Conservation (phyloP, 139 green algal genomes). For the Picochlorum sp. region DNA sequence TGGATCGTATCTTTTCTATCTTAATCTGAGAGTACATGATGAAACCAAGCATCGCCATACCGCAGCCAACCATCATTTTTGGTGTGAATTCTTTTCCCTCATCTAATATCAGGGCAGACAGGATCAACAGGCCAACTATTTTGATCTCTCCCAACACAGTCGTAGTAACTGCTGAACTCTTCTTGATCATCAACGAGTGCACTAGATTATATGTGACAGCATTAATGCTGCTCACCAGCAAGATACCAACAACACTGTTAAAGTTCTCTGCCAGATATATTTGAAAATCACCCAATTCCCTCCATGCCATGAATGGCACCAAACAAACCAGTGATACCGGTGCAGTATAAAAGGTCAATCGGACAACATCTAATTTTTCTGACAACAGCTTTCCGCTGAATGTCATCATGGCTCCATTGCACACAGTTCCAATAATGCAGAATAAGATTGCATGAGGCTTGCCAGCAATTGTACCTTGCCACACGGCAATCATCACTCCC, state of each 20-base stretch:
- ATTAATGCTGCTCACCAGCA: slow-evolving; percentile 4
- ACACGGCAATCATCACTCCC: slow-evolving; percentile 52
- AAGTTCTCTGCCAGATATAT: slow-evolving; percentile 14
- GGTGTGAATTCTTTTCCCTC: slow-evolving; percentile 36
- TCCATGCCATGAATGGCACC: slow-evolving; percentile 43
- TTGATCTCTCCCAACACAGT: slow-evolving; percentile 56
- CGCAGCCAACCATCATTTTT: slow-evolving; percentile 34
- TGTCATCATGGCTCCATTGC: slow-evolving; percentile 54
- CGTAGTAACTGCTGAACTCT: slow-evolving; percentile 44
- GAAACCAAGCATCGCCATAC: slow-evolving; percentile 38
- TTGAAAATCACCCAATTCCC: slow-evolving; percentile 20
- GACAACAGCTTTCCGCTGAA: slow-evolving; percentile 34
- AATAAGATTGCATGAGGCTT: slow-evolving; percentile 30
- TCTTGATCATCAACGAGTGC: slow-evolving; percentile 46
- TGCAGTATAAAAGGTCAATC: slow-evolving; percentile 71
- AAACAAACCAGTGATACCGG: slow-evolving; percentile 46
- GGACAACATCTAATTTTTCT: slow-evolving; percentile 63
- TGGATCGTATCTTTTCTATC: slow-evolving; percentile 2
- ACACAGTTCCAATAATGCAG: slow-evolving; percentile 36
- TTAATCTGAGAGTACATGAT: slow-evolving; percentile 23
- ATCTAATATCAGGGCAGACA: slow-evolving; percentile 45
- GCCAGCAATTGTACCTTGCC: slow-evolving; percentile 34
- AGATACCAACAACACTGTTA: neutral
- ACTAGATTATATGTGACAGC: slow-evolving; percentile 28
- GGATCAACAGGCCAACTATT: slow-evolving; percentile 42